phyloP scores from a whole-genome alignment of 129 eudicot genomes.

The Mikania micrantha region DNA sequence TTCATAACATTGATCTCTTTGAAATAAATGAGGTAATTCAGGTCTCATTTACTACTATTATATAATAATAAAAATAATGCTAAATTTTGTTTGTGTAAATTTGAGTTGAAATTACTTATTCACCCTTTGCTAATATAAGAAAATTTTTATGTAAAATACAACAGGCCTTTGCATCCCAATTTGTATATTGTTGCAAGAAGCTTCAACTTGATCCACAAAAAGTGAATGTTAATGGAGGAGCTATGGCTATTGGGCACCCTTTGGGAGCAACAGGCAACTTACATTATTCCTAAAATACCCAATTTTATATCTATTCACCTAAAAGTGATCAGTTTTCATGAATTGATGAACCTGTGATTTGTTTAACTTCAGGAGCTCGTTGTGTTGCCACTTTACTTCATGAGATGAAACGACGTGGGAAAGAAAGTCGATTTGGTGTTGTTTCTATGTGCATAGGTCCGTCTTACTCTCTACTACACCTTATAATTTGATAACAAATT shows the following conservation, averaged over 20 bases:
- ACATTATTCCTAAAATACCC: background rate
- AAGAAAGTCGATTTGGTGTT: constrained; percentile 60
- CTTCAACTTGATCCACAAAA: constrained; percentile 50
- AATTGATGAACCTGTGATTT: background rate
- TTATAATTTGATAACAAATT: background rate
- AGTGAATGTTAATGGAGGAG: constrained; percentile 76
- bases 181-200: constrained; percentile 59
- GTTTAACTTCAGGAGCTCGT: constrained; percentile 50
- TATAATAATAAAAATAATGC: background rate
- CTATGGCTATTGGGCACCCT: constrained; percentile 72
- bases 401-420: constrained; percentile 71
- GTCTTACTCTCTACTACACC: constrained; percentile 5
- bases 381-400: constrained; percentile 68
- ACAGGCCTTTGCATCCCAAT: constrained; percentile 79
- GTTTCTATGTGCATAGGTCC: constrained; percentile 76
- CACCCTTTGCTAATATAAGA: background rate
- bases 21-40: constrained; percentile 64
- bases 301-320: background rate
- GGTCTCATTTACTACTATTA: background rate
- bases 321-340: background rate
- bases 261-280: constrained; percentile 64
- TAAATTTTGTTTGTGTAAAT: background rate
- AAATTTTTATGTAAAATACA: background rate
- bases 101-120: background rate
- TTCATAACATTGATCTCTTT: constrained; percentile 44